Conservation (phyloP, 495 filamentous ascomycete genomes). For the Penicillium dipodomyicola region DNA sequence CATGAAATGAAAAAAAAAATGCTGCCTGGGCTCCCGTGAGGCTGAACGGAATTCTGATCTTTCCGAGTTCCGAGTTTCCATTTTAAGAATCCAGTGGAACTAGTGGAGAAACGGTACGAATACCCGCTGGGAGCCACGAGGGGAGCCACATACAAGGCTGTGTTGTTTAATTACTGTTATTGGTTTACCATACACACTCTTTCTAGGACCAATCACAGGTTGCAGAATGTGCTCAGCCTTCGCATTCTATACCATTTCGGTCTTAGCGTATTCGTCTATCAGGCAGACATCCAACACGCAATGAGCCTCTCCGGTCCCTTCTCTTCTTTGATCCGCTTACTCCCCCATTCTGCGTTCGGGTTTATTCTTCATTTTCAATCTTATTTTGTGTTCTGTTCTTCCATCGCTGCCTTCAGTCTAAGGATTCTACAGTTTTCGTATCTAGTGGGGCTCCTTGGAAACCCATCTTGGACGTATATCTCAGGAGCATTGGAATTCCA, state of each 20-base stretch:
- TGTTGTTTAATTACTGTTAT: background rate
- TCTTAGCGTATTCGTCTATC: conserved; percentile 39
- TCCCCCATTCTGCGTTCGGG: conserved; percentile 10
- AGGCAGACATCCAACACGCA: conserved; percentile 45
- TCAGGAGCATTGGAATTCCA: conserved; percentile 1
- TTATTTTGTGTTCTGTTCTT: conserved; percentile 1
- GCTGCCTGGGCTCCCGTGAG: conserved; percentile 5
- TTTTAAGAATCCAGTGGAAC: conserved; percentile 17
- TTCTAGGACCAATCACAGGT: conserved; percentile 20
- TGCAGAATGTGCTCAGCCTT: conserved; percentile 24
- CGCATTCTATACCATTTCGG: conserved; percentile 15
- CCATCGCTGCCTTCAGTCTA: conserved; percentile 12
- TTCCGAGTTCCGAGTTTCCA: conserved; percentile 17
- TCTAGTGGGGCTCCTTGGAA: conserved; percentile 9
- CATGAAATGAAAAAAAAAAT: background rate
- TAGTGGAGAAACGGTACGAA: conserved; percentile 8
- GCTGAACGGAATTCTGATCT: conserved; percentile 6
- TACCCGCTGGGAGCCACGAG: conserved; percentile 7
- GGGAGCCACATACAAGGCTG: conserved; percentile 3
- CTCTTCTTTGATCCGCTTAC: conserved; percentile 17
- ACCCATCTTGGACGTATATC: conserved; percentile 1
- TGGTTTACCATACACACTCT: background rate
- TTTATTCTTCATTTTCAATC: conserved; percentile 12
- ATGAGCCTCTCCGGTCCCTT: conserved; percentile 24
- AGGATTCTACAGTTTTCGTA: background rate